Conservation (phyloP, 345 rosid genomes). For the Boechera stricta region DNA sequence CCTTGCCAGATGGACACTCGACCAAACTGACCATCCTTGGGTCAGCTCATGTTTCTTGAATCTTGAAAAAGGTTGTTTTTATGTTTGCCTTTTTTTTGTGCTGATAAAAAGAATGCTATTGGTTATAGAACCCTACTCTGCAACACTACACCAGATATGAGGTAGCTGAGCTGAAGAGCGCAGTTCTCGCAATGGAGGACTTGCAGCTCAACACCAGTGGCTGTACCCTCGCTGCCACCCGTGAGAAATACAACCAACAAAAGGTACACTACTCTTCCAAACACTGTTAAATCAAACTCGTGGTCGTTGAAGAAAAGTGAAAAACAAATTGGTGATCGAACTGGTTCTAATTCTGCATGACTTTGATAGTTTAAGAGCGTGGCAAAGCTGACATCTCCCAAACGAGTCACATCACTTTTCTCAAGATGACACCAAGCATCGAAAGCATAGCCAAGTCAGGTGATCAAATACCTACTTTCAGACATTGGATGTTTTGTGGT, state of each 20-base stretch:
- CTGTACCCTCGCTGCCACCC: constrained; percentile 68
- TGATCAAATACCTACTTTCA: constrained; percentile 19
- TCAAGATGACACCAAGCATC: constrained; percentile 47
- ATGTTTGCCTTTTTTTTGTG: background rate
- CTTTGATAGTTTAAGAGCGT: constrained; percentile 76
- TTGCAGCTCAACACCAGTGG: constrained; percentile 70
- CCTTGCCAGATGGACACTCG: constrained; percentile 88
- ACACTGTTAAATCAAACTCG: background rate
- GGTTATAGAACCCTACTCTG: constrained; percentile 77
- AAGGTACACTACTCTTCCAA: constrained; percentile 59
- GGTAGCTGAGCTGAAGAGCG: constrained; percentile 60
- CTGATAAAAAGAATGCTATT: constrained; percentile 35
- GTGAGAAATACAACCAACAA: constrained; percentile 74
- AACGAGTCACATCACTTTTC: constrained; percentile 65
- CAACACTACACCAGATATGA: constrained; percentile 82
- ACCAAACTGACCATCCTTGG: constrained; percentile 91
- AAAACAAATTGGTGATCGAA: constrained; percentile 10
- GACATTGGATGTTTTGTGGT: constrained; percentile 31
- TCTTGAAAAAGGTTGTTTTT: background rate
- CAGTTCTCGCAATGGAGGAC: constrained; percentile 79
- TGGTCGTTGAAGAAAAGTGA: constrained; percentile 20
- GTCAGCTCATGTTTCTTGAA: constrained; percentile 52
- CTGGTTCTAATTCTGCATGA: constrained; percentile 20
- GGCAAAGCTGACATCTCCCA: constrained; percentile 63
- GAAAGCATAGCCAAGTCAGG: constrained; percentile 29